phyloP scores from a whole-genome alignment of 495 filamentous ascomycete species.

The Xylaria acuta region DNA sequence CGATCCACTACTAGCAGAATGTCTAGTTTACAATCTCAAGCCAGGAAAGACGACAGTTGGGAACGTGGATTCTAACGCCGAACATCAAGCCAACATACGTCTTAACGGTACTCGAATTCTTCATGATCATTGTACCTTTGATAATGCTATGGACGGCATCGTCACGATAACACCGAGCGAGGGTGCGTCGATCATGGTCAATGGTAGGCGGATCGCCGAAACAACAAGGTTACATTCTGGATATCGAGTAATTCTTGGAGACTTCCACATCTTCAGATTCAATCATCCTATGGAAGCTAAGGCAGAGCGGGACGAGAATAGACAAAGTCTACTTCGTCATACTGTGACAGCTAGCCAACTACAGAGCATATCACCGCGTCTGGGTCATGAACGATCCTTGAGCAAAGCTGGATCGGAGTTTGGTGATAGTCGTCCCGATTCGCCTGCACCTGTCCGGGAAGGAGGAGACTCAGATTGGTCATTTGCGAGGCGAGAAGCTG shows the following conservation, averaged over 20 bases:
- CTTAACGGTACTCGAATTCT: slow-evolving; percentile 94
- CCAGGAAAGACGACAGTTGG: slow-evolving; percentile 92
- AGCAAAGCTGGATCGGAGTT: slow-evolving; percentile 73
- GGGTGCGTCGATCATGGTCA: slow-evolving; percentile 96
- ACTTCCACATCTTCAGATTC: slow-evolving; percentile 99
- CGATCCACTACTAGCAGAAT: slow-evolving; percentile 93
- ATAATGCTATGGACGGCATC: slow-evolving; percentile 82
- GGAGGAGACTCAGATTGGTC: slow-evolving; percentile 95
- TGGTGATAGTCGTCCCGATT: slow-evolving; percentile 77
- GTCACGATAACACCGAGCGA: slow-evolving; percentile 90
- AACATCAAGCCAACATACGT: slow-evolving; percentile 82
- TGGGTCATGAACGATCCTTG: slow-evolving; percentile 74
- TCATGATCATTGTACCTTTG: slow-evolving; percentile 90
- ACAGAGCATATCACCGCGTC: slow-evolving; percentile 66
- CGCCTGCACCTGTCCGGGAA: slow-evolving; percentile 69
- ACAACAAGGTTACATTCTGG: slow-evolving; percentile 87
- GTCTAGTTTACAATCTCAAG: slow-evolving; percentile 97
- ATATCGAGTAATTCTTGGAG: slow-evolving; percentile 92
- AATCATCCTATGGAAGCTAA: slow-evolving; percentile 97
- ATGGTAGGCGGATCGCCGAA: slow-evolving; percentile 84
- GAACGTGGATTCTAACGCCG: slow-evolving; percentile 82
- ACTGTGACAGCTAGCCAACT: slow-evolving; percentile 84
- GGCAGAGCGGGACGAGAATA: slow-evolving; percentile 81
- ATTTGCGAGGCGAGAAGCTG: slow-evolving; percentile 90
- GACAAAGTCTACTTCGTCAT: slow-evolving; percentile 82